Evolutionary conservation across 2,329 filamentous ascomycete species (phyloP).

Genomic region (Paecilomyces formosus): DNA sequence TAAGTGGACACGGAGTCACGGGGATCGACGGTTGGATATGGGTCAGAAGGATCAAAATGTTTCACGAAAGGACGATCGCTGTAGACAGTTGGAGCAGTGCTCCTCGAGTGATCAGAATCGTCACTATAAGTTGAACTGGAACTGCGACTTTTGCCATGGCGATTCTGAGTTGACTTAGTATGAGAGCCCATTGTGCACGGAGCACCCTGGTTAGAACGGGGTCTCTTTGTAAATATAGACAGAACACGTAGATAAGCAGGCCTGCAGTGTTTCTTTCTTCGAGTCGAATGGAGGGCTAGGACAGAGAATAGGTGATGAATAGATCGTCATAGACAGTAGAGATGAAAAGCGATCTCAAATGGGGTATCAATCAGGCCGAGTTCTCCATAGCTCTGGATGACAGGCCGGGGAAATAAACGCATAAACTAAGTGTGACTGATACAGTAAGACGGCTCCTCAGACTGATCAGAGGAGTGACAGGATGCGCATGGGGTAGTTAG

Average conservation of each 20-base stretch:
- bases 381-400: neutral
- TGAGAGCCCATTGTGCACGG: slow-evolving; percentile 20
- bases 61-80: slow-evolving; percentile 25
- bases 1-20: slow-evolving; percentile 70
- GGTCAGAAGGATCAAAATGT: slow-evolving; percentile 9
- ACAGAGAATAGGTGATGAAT: neutral
- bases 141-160: slow-evolving; percentile 19
- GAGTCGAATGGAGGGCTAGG: neutral
- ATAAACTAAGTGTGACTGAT: neutral
- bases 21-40: slow-evolving; percentile 15
- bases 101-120: slow-evolving; percentile 29
- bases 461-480: neutral
- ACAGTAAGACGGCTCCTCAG: neutral
- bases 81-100: slow-evolving; percentile 31
- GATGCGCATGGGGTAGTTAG: neutral
- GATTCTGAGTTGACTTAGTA: slow-evolving; percentile 16
- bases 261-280: neutral
- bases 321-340: neutral
- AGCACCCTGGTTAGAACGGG: slow-evolving; percentile 1
- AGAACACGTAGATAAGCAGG: slow-evolving; percentile 4
- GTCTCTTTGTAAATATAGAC: neutral
- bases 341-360: neutral
- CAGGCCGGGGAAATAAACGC: neutral
- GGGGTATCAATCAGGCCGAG: neutral
- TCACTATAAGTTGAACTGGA: slow-evolving; percentile 31